phyloP scores from a whole-genome alignment of 2,329 filamentous ascomycete genomes.

The Sarocladiaceae sp. region DNA sequence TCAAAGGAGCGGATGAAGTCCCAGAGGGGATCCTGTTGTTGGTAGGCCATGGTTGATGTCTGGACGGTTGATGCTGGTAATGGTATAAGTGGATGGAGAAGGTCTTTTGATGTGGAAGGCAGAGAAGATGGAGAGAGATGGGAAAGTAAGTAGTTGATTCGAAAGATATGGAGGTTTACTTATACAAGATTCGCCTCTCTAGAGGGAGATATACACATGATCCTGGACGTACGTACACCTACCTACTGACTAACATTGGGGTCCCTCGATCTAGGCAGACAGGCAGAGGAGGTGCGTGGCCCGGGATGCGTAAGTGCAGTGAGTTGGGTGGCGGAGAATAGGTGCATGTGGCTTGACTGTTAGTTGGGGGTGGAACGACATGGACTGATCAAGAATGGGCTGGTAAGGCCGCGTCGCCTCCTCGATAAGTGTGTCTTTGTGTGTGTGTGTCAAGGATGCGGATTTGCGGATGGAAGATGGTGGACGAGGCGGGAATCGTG shows the following conservation, averaged over 20 bases:
- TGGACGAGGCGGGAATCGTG: background rate
- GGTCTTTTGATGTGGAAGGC: too few species aligned
- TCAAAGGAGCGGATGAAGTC: conserved; percentile 7
- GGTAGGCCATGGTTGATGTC: conserved; percentile 3
- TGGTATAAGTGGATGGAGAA: background rate
- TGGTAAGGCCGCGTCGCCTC: conserved; percentile 2
- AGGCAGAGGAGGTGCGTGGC: background rate
- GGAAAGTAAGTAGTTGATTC: background rate
- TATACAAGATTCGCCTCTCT: conserved; percentile 6
- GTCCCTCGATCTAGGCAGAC: background rate
- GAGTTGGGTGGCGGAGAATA: background rate
- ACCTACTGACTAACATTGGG: too few species aligned
- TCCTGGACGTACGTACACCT: background rate
- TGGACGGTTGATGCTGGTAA: background rate
- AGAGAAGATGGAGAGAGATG: background rate
- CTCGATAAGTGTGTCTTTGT: background rate
- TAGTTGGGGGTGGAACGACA: background rate
- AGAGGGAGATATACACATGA: background rate
- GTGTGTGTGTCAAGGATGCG: background rate
- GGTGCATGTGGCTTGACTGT: background rate
- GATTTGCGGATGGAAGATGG: conserved; percentile 2
- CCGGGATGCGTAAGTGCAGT: background rate
- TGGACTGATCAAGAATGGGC: conserved; percentile 2
- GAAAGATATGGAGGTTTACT: conserved; percentile 4
- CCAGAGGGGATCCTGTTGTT: conserved; percentile 2